phyloP scores from a whole-genome alignment of 345 rosid genomes.

The Eucalyptus pumila region DNA sequence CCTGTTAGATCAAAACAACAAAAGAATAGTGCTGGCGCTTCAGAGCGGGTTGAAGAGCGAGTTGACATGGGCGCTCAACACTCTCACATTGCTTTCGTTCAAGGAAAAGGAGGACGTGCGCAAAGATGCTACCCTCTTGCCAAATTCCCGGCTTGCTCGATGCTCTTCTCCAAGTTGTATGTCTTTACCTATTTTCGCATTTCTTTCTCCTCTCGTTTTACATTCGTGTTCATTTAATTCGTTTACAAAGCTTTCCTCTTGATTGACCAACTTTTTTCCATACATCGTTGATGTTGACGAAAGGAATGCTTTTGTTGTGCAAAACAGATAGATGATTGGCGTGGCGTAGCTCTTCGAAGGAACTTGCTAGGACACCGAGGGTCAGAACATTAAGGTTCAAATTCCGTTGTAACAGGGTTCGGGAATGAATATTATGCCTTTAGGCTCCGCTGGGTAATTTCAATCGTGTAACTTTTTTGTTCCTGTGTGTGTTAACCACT shows the following conservation, averaged over 20 bases:
- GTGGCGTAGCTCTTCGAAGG: constrained; percentile 68
- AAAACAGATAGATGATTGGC: constrained; percentile 94
- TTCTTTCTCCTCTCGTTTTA: not conserved
- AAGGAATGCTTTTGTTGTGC: not conserved
- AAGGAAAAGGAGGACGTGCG: constrained; percentile 89
- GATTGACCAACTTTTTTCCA: not conserved
- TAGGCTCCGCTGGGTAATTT: constrained; percentile 52
- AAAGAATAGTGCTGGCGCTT: constrained; percentile 85
- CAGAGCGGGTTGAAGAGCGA: constrained; percentile 98
- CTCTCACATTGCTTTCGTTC: constrained; percentile 90
- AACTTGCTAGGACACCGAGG: constrained; percentile 39
- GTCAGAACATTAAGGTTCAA: constrained; percentile 58
- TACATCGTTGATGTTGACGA: accelerated
- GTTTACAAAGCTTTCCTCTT: not conserved
- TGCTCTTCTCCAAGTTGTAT: constrained; percentile 85
- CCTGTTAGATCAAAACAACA: constrained; percentile 69
- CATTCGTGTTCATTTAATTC: not conserved
- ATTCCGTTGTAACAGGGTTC: constrained; percentile 63
- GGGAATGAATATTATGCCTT: constrained; percentile 57
- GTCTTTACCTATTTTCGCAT: not conserved
- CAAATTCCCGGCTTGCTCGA: constrained; percentile 92
- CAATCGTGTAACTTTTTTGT: not conserved
- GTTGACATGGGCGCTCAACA: constrained; percentile 84
- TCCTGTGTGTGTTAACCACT: not conserved
- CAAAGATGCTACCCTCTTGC: constrained; percentile 71